Evolutionary conservation across 2,329 filamentous ascomycete species (phyloP).

Genomic region (Nigrospora osmanthi): DNA sequence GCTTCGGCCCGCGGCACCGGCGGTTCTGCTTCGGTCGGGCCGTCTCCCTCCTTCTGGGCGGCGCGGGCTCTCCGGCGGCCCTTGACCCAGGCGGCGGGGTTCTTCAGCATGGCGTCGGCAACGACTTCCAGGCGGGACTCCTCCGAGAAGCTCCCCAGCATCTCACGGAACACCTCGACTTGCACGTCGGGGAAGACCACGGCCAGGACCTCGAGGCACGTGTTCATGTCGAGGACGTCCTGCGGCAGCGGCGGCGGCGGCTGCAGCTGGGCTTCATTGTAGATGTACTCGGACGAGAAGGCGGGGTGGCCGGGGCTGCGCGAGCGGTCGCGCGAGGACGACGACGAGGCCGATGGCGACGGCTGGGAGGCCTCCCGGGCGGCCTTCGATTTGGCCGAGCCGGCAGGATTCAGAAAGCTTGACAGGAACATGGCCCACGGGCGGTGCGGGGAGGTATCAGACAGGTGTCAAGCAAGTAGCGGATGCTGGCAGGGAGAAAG

Average conservation of each 20-base stretch:
- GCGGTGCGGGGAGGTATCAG: no score
- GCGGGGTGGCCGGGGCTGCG: slow-evolving; percentile 10
- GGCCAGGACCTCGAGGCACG: slow-evolving; percentile 58
- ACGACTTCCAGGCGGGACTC: slow-evolving; percentile 72
- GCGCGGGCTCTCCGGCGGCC: slow-evolving; percentile 48
- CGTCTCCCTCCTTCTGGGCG: slow-evolving; percentile 21
- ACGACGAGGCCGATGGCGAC: slow-evolving; percentile 1
- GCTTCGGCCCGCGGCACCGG: slow-evolving; percentile 51
- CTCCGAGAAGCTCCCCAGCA: slow-evolving; percentile 66
- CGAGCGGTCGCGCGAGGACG: slow-evolving; percentile 3
- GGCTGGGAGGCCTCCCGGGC: background rate
- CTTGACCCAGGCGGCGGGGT: slow-evolving; percentile 61
- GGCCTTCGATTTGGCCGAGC: background rate
- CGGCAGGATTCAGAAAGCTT: background rate
- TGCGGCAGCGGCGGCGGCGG: slow-evolving; percentile 42
- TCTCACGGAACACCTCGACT: slow-evolving; percentile 74
- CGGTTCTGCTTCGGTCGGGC: slow-evolving; percentile 16
- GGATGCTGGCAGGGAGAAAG: no score
- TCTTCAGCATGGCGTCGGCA: slow-evolving; percentile 69
- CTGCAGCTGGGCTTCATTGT: slow-evolving; percentile 46
- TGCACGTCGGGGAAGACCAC: slow-evolving; percentile 75
- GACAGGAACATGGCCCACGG: slow-evolving; percentile 5
- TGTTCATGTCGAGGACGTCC: slow-evolving; percentile 63
- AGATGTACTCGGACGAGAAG: slow-evolving; percentile 37
- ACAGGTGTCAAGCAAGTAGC: no score